phyloP scores from a whole-genome alignment of 495 filamentous ascomycete species.

The Hypoxylon cercidicola region DNA sequence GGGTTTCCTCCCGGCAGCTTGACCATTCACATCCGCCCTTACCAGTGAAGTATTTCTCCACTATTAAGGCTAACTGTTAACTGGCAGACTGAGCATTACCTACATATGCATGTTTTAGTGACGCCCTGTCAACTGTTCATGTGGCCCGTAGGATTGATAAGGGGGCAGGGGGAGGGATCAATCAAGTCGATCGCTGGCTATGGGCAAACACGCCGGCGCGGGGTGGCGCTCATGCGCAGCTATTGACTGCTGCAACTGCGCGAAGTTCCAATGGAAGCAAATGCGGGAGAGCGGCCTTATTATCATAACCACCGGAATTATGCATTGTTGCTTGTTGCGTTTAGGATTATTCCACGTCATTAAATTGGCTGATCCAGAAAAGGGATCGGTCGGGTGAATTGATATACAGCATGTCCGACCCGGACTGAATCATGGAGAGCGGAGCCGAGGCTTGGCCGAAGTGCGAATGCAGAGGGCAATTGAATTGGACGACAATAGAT shows the following conservation, averaged over 20 bases:
- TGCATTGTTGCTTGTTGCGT: too few relatives aligned
- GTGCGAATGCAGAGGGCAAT: background rate
- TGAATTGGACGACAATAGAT: background rate
- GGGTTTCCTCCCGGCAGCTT: slow-evolving; percentile 15
- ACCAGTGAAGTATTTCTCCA: slow-evolving; percentile 12
- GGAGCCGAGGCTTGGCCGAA: slow-evolving; percentile 9
- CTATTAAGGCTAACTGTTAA: slow-evolving; percentile 9
- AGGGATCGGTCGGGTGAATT: slow-evolving; percentile 30
- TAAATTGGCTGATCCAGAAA: slow-evolving; percentile 3
- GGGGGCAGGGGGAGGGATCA: background rate
- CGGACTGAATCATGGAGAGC: slow-evolving; percentile 23
- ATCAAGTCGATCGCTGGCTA: background rate
- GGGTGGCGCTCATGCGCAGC: too few relatives aligned
- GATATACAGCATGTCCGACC: slow-evolving; percentile 16
- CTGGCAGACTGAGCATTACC: slow-evolving; percentile 34
- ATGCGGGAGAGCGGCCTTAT: background rate
- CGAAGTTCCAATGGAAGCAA: background rate
- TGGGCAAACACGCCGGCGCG: background rate
- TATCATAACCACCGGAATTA: too few relatives aligned
- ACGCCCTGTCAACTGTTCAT: slow-evolving; percentile 19
- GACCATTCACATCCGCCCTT: slow-evolving; percentile 18
- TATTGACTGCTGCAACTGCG: background rate
- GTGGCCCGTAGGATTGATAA: slow-evolving; percentile 3
- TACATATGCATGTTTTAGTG: slow-evolving; percentile 18
- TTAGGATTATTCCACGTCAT: background rate